Conservation (phyloP, 768 basidiomycete species). For the Terana coerulea region DNA sequence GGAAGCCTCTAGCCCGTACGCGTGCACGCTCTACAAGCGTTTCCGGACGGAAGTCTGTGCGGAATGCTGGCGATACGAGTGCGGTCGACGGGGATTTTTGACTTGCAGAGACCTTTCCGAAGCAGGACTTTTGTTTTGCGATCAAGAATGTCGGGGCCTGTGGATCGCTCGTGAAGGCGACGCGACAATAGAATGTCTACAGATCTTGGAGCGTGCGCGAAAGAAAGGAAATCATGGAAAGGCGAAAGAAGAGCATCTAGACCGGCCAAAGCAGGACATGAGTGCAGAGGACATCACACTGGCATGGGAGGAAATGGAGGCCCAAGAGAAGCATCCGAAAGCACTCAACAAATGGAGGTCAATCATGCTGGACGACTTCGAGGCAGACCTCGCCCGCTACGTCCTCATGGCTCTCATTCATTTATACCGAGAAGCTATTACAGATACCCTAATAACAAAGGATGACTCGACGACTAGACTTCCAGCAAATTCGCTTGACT, state of each 20-base stretch:
- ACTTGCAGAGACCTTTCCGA: constrained; percentile 25
- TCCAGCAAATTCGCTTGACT: constrained; percentile 7
- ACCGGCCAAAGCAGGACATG: constrained; percentile 20
- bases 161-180: constrained; percentile 35
- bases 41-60: constrained; percentile 68
- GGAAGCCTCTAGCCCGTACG: constrained; percentile 42
- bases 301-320: constrained; percentile 43
- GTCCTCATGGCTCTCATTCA: constrained; percentile 24
- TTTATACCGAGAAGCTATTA: constrained; percentile 7
- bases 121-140: constrained; percentile 57
- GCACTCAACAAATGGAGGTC: constrained; percentile 17
- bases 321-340: constrained; percentile 23
- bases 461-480: not conserved
- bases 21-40: constrained; percentile 54
- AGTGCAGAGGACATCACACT: constrained; percentile 39
- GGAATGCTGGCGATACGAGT: constrained; percentile 59
- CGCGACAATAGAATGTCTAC: constrained; percentile 16
- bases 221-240: constrained; percentile 21
- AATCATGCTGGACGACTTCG: constrained; percentile 25
- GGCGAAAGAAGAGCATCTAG: constrained; percentile 13
- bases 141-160: constrained; percentile 38
- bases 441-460: not conserved
- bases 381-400: constrained; percentile 27
- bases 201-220: constrained; percentile 19
- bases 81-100: constrained; percentile 28